Evolutionary conservation across 441 rosid species (phyloP), one percentile per base, ranked within the genome.

Genomic region (Iberis amara): DNA sequence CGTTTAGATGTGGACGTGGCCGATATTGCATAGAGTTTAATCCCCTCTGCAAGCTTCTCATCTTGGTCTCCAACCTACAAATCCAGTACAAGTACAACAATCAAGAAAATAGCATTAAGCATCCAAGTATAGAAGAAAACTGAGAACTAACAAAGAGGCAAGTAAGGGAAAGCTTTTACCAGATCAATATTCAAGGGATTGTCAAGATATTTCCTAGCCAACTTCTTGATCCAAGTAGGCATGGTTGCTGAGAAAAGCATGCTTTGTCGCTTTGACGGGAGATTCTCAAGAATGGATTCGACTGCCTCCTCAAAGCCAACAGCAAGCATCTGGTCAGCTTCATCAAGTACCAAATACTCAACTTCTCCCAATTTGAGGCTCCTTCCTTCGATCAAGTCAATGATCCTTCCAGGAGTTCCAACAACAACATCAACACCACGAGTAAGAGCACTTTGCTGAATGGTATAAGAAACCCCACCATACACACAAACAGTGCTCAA

Each of bases 181-280:
- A 91, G 59, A 77, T 91, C 98, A 31, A 91, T 85, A 38, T 82
- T 90, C 67, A 91, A 76, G 36, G 98, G 96, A 68, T 83, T 82
- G 53, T 88, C 79, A 78, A 91, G 74, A 71, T 88, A 71, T 69
- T 88, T 91, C 70, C 98, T 75, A 0, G 98, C 81, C 70, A 91
- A 65, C 70, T 88, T 91, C 75, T 82, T 88, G 47, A 91, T 89
- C 98, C 98, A 91, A 53, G 76, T 42, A 63, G 98, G 98, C 96
- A 91, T 91, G 45, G 98, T 91, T 49, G 98, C 98, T 18, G 98
- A 91, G 79, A 91, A 91, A 65, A 91, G 96, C 98, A 88, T 88
- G 79, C 89, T 91, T 55, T 91, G 98, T 41, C 96, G 42, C 69
- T 88, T 76, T 5, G 80, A 11, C 2, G 98, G 95, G 46, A 91